Evolutionary conservation across 2,329 filamentous ascomycete genomes (phyloP), one percentile per base, ranked within the genome.

Genomic region (Magnaporthales sp.): DNA sequence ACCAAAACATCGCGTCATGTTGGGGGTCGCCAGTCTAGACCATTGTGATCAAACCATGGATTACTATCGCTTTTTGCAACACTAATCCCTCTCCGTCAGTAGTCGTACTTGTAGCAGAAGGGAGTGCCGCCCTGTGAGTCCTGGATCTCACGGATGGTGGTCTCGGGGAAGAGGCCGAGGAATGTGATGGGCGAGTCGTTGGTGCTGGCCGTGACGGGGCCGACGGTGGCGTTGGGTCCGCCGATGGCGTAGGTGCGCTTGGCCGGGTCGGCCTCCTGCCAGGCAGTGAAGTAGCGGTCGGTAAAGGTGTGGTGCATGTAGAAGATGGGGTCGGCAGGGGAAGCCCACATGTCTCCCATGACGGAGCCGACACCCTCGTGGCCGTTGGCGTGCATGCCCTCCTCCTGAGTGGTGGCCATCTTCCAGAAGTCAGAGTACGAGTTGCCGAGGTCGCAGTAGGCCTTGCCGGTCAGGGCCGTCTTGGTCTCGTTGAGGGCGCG

Each of bases 401-500:
- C 29, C 29, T 62, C 61, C 61, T 62, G 61, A 29, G 61, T 22
- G 24, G 24, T n/a, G 61, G 61, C 61, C 61, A 62, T 62, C 29
- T 62, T 31, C 61, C 61, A 62, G 27, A 62, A 62, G 29, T 11
- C 13, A 13, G 61, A 31, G 29, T 22, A 32, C 19, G 27, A 31
- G 29, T 62, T 62, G 61, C 29, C 61, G 29, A 62, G 61, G 61
- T 62, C 61, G 61, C 29, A 29, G 32, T 31, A 62, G 61, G 61
- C 61, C 61, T 62, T 32, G 29, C 29, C 61, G 26, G 27, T 31
- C 61, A 31, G 61, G 24, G 61, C 61, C 8, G 61, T 62, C 29
- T 32, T n/a, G 26, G 61, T 62, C 61, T 62, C 61, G 29, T 62
- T 62, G 61, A 62, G n/a, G 61, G 61, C 61, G 29, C 61, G 61